These are phyloP conservation scores for Thyridium curvatum DNA, from an alignment of 2,329 filamentous ascomycete species.

Conservation along the genomic window DNA sequence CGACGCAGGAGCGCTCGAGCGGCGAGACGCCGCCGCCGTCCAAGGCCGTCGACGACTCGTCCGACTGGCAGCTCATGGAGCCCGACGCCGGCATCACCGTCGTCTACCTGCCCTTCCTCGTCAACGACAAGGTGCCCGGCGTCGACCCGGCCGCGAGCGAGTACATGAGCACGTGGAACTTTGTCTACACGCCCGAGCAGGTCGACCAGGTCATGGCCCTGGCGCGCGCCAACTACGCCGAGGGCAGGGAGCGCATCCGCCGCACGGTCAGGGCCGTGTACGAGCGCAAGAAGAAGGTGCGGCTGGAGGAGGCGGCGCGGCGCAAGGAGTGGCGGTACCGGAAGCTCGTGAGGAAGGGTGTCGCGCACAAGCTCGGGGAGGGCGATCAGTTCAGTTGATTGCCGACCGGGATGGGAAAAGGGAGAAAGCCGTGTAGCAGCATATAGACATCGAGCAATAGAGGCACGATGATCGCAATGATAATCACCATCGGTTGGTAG, in stretches of 20 bases:
- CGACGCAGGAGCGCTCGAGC: conserved; percentile 63
- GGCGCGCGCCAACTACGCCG: conserved; percentile 78
- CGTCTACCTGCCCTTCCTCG: conserved; percentile 83
- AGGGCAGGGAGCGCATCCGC: conserved; percentile 73
- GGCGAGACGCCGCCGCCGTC: conserved; percentile 43
- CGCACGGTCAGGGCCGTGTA: conserved; percentile 82
- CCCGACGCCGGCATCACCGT: conserved; percentile 82
- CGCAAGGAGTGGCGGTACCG: conserved; percentile 31
- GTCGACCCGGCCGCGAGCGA: conserved; percentile 81
- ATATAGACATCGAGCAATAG: not conserved
- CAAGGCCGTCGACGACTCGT: conserved; percentile 53
- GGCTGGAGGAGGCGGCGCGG: conserved; percentile 41
- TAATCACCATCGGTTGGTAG: no score
- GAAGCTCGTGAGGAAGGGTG: conserved; percentile 40
- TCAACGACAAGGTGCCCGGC: conserved; percentile 70
- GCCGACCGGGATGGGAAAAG: not conserved
- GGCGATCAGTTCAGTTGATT: conserved; percentile 60
- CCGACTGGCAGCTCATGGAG: conserved; percentile 63
- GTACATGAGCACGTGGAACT: conserved; percentile 96
- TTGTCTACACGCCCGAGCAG: conserved; percentile 87
- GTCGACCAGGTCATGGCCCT: conserved; percentile 79
- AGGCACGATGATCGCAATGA: not conserved
- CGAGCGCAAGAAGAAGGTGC: conserved; percentile 73
- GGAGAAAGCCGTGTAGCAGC: not conserved
- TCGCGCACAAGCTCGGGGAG: conserved; percentile 50